Base-by-base conservation (phyloP, 192 early-diverging fungal species). In the Coemansia asiatica region DNA sequence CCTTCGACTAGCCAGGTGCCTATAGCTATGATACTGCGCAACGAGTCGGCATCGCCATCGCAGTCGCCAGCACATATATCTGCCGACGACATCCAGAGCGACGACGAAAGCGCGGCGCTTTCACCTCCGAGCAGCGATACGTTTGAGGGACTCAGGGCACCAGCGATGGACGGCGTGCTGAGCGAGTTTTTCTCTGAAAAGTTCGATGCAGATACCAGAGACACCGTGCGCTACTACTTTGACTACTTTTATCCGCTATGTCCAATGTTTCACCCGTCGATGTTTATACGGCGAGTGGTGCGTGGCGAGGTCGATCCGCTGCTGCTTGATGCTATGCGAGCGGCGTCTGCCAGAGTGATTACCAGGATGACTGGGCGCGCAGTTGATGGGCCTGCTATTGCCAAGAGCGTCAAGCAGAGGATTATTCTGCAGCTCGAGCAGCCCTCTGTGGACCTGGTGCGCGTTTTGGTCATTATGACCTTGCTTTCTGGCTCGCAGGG, bases 161-260 rank as follows among this genome's bases (percentile, higher is more conserved):
- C 79, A 36, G 47, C 40, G 12, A 72, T 76, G 70, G 70, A 76
- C 23, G 40, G 50, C 6, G 73, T 72, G 9, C 56, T 81, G 67
- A 29, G 38, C 21, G 73, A 69, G 60, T 76, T 81, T 40, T 75
- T 69, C 21, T 67, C 67, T 5, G 79, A 67, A 64, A 56, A 55
- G 33, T 67, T 75, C 18, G 62, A 64, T 23, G 36, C 36, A 13
- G 74, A 72, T 31, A 81, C 79, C 1, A 63, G 79, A 40, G 79
- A 81, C 27, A 67, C 79, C n/a, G 70, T 81, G n/a, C 57, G 56
- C 1, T 75, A 64, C 61, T 81, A 81, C 64, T 81, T 81, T 62
- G 74, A 81, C 70, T 81, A 70, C 53, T 81, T 81, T 21, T 81
- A 81, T 16, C 79, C 79, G 60, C 74, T 81, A 7, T 67, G 67